Conservation (phyloP, 164 flowering plant genomes). For the Santalum album region DNA sequence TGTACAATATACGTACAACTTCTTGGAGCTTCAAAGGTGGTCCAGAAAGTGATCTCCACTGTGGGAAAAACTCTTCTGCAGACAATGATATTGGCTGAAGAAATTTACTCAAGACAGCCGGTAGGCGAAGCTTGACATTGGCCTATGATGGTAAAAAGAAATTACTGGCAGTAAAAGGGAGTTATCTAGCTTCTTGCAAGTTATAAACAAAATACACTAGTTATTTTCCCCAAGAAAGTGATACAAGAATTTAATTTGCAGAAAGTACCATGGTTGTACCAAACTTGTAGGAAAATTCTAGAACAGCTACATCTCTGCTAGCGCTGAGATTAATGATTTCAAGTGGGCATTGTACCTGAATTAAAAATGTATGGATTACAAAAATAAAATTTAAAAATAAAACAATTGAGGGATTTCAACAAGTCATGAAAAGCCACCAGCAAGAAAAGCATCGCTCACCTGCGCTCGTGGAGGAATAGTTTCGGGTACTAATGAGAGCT, state of each 20-base stretch:
- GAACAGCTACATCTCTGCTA: constrained; percentile 95
- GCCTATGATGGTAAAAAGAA: constrained; percentile 36
- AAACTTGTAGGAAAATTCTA: constrained; percentile 88
- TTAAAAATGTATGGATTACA: neutral
- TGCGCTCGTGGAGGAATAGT: constrained; percentile 98
- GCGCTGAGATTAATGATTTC: constrained; percentile 81
- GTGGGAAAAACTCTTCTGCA: constrained; percentile 91
- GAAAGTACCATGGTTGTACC: constrained; percentile 49
- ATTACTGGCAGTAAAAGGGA: neutral
- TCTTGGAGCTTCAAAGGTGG: constrained; percentile 98
- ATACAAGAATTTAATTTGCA: neutral
- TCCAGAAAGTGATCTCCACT: constrained; percentile 98
- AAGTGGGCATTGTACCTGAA: constrained; percentile 90
- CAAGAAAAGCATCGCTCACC: constrained; percentile 34
- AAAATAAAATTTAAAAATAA: neutral
- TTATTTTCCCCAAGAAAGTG: neutral
- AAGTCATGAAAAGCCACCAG: neutral
- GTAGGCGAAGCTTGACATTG: constrained; percentile 87
- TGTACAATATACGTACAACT: constrained; percentile 50
- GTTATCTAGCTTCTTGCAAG: neutral
- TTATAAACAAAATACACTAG: neutral
- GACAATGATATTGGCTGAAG: constrained; percentile 76
- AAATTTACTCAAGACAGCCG: constrained; percentile 86
- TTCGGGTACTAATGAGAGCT: constrained; percentile 86
- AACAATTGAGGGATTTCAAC: neutral